A percentile compares a stretch with the other conserved stretches of the same genome.
phyloP scores from a whole-genome alignment of 305 asterid genomes.

The Lippia alba region DNA sequence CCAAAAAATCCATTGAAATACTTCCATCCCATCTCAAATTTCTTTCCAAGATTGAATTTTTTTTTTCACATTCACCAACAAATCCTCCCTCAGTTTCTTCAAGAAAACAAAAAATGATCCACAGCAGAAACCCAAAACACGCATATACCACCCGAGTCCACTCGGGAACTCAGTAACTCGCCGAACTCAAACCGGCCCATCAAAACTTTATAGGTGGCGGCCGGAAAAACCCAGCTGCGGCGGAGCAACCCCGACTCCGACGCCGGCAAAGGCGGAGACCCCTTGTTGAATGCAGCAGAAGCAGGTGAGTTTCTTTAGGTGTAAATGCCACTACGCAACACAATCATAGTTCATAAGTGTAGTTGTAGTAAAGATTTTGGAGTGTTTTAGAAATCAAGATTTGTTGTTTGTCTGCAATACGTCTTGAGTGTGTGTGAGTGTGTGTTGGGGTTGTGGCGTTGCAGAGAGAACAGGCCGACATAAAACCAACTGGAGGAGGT shows the following conservation, averaged over 20 bases:
- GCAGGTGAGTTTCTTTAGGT: background rate
- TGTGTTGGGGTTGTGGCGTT: slow-evolving; percentile 17
- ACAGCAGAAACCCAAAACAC: slow-evolving; percentile 17
- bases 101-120: slow-evolving; percentile 7
- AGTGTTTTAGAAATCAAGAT: background rate
- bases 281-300: slow-evolving; percentile 29
- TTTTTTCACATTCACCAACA: slow-evolving; percentile 4
- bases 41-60: slow-evolving; percentile 1
- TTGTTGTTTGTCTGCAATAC: background rate
- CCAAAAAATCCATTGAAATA: slow-evolving; percentile 1
- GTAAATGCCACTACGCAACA: background rate
- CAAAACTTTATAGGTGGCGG: slow-evolving; percentile 13
- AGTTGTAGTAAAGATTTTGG: background rate
- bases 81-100: background rate
- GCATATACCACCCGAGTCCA: background rate
- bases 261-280: slow-evolving; percentile 42
- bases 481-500: slow-evolving; percentile 32
- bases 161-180: background rate
- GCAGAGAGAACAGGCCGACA: slow-evolving; percentile 48
- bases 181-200: slow-evolving; percentile 22
- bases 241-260: slow-evolving; percentile 22
- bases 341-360: no score
- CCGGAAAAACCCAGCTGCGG: background rate
- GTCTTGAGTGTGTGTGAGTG: slow-evolving; percentile 24
- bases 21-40: slow-evolving; percentile 7